These are phyloP conservation scores for Diplodia intermedia DNA, from an alignment of 2,329 filamentous ascomycete species.

Conservation along the genomic window DNA sequence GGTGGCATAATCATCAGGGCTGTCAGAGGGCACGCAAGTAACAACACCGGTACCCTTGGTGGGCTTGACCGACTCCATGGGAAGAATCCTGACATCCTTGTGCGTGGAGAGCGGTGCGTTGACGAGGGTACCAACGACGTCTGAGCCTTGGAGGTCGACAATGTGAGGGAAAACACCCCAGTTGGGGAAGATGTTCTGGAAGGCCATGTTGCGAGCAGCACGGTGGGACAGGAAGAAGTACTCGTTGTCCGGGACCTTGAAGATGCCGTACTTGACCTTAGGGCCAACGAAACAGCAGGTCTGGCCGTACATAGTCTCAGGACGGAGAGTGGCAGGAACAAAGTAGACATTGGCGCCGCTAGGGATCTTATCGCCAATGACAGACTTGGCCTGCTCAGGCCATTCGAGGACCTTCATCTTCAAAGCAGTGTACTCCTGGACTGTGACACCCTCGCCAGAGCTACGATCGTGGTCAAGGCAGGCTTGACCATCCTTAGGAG, in stretches of 20 bases:
- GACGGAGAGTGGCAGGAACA: constrained; percentile 87
- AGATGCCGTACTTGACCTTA: constrained; percentile 86
- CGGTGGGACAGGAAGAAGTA: constrained; percentile 85
- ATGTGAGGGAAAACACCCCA: constrained; percentile 79
- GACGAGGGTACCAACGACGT: constrained; percentile 86
- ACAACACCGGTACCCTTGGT: constrained; percentile 97
- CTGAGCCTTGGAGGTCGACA: constrained; percentile 75
- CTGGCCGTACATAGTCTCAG: constrained; percentile 99
- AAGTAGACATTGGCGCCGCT: constrained; percentile 82
- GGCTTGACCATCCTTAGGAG: constrained; percentile 84
- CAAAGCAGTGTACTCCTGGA: constrained; percentile 90
- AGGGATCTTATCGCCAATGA: constrained; percentile 79
- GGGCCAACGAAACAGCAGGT: constrained; percentile 95
- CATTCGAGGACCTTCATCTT: constrained; percentile 93
- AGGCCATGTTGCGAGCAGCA: constrained; percentile 92
- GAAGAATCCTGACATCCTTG: constrained; percentile 83
- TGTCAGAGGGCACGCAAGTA: constrained; percentile 93
- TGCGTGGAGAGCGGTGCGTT: constrained; percentile 85
- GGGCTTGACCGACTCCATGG: constrained; percentile 92
- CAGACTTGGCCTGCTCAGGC: constrained; percentile 75
- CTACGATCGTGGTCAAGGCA: constrained; percentile 88
- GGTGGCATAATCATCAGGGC: constrained; percentile 93
- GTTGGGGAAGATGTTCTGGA: constrained; percentile 82
- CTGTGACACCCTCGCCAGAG: constrained; percentile 79
- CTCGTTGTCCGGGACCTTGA: constrained; percentile 70